Percentiles rank a stretch among this genome's conserved stretches.
phyloP scores from a whole-genome alignment of 2,329 filamentous ascomycete species.

The Didymella pinodella region DNA sequence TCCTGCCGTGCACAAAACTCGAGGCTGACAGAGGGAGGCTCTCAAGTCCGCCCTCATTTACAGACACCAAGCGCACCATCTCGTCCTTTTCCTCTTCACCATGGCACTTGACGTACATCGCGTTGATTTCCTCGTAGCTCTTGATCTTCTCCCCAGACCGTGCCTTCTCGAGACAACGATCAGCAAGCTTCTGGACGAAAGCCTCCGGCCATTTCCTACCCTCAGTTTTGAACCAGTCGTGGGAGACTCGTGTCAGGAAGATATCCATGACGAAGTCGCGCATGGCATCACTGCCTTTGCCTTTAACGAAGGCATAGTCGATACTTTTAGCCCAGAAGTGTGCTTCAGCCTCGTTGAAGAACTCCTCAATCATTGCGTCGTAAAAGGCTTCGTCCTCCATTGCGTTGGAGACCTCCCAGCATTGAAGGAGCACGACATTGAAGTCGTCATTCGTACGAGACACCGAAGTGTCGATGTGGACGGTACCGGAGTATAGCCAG shows the following conservation, averaged over 20 bases:
- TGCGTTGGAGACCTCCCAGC: neutral
- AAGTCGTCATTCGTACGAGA: neutral
- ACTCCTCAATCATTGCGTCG: neutral
- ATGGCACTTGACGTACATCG: neutral
- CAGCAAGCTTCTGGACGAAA: neutral
- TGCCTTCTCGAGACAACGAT: neutral
- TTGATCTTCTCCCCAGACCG: neutral
- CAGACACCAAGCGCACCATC: neutral
- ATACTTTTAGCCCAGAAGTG: neutral
- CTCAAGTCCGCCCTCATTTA: neutral
- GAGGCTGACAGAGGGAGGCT: neutral
- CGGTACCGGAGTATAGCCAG: neutral
- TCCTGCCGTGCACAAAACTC: neutral
- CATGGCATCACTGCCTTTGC: neutral
- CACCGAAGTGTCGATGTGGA: neutral
- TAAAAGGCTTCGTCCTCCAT: neutral
- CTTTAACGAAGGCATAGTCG: neutral
- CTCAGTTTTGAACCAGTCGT: neutral
- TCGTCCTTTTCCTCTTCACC: neutral
- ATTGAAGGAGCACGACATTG: neutral
- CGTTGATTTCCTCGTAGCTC: neutral
- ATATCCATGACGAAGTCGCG: neutral
- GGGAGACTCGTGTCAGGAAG: neutral
- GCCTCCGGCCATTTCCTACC: neutral
- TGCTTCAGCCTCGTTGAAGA: neutral